Conservation (phyloP, 176 grass and related monocot genomes). For the Bothriochloa decipiens region DNA sequence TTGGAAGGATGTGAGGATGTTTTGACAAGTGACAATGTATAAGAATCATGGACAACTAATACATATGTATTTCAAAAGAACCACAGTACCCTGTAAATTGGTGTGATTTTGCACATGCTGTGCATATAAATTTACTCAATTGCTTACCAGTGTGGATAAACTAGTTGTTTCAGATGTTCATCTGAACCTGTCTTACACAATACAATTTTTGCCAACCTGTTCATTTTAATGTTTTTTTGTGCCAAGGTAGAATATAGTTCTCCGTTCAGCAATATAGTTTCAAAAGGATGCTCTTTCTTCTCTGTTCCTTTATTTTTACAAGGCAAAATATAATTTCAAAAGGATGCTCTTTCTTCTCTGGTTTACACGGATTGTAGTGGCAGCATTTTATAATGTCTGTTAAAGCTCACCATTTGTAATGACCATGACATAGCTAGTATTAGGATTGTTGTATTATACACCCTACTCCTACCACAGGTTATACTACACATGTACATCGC, state of each 20-base stretch:
- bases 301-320: not conserved
- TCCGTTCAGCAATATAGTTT: not conserved
- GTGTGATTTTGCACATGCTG: not conserved
- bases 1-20: not conserved
- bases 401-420: not conserved
- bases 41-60: not conserved
- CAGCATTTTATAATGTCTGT: not conserved
- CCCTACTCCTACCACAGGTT: not conserved
- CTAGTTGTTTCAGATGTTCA: too few relatives aligned
- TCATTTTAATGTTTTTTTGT: not conserved
- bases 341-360: not conserved
- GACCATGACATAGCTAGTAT: not conserved
- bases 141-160: slow-evolving; percentile 4
- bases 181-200: not conserved
- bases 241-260: not conserved
- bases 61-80: not conserved
- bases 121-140: slow-evolving; percentile 17
- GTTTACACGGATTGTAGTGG: not conserved
- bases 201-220: not conserved
- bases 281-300: not conserved
- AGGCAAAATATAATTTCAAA: not conserved
- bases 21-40: slow-evolving; percentile 9
- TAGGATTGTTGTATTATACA: not conserved
- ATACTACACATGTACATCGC: not conserved
- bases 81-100: not conserved